phyloP scores from a whole-genome alignment of 179 eudicot genomes.

The Dionaea muscipula region DNA sequence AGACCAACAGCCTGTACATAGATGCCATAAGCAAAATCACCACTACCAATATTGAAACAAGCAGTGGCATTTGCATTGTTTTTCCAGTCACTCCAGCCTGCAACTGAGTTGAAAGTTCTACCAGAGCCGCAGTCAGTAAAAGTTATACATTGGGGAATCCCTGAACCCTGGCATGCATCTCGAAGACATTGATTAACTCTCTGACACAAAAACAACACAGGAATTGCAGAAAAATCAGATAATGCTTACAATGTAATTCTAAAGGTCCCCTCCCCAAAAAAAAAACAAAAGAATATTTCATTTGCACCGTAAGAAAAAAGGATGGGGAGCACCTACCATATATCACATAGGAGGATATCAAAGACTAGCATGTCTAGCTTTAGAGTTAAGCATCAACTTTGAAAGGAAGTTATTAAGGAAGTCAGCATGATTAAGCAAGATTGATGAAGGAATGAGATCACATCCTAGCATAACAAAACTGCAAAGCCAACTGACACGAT shows the following conservation, averaged over 20 bases:
- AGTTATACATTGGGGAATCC: constrained; percentile 14
- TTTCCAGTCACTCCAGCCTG: constrained; percentile 39
- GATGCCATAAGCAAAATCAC: constrained; percentile 50
- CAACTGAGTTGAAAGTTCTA: not conserved
- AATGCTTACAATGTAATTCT: not conserved
- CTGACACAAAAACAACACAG: constrained; percentile 20
- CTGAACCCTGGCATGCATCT: constrained; percentile 38
- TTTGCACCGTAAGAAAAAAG: no score
- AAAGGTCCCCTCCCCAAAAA: no score
- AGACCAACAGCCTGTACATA: constrained; percentile 51
- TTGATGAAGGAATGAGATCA: no score
- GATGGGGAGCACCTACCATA: no score
- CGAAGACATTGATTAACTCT: constrained; percentile 77
- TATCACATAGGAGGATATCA: no score
- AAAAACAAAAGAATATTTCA: no score
- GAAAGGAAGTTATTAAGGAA: no score
- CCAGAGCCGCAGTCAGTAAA: constrained; percentile 61
- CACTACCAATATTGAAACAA: constrained; percentile 23
- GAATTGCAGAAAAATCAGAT: not conserved
- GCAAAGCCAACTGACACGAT: no score
- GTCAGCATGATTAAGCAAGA: no score
- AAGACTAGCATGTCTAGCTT: no score
- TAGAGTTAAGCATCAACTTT: no score
- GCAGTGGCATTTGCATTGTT: constrained; percentile 19
- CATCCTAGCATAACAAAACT: no score